These are phyloP conservation scores for Myochromella boudieri DNA, from an alignment of 768 basidiomycete genomes.

Conservation along the genomic window DNA sequence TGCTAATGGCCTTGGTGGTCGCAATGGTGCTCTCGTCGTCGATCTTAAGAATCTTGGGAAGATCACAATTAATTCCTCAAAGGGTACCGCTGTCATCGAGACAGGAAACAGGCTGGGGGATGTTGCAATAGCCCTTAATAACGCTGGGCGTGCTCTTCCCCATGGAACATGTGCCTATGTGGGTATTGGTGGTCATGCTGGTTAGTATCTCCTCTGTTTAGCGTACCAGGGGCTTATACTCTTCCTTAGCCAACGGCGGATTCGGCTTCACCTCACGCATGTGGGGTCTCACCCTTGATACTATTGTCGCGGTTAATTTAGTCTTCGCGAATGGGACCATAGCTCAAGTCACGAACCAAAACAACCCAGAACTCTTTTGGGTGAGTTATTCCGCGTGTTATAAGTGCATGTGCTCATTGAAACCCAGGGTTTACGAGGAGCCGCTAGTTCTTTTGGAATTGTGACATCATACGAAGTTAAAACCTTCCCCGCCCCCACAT, in stretches of 20 bases:
- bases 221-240: neutral
- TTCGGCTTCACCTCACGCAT: constrained; percentile 48
- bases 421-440: constrained; percentile 20
- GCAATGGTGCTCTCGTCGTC: constrained; percentile 41
- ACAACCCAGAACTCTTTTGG: constrained; percentile 46
- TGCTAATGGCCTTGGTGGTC: constrained; percentile 46
- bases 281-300: constrained; percentile 54
- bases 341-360: constrained; percentile 32
- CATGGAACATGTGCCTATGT: constrained; percentile 55
- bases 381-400: neutral
- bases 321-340: constrained; percentile 48
- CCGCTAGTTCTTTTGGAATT: constrained; percentile 22
- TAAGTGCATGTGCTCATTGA: neutral
- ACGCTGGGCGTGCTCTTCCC: constrained; percentile 42
- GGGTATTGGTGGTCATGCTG: constrained; percentile 54
- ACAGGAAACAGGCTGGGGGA: constrained; percentile 48
- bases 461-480: constrained; percentile 17
- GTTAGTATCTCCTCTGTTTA: constrained; percentile 14
- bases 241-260: constrained; percentile 38
- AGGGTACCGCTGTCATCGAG: constrained; percentile 38
- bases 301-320: constrained; percentile 36
- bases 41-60: constrained; percentile 43
- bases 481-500: constrained; percentile 19
- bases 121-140: constrained; percentile 37
- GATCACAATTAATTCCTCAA: constrained; percentile 33